Base-by-base conservation (phyloP, 2,329 filamentous ascomycete genomes). In the Clathrospora elynae region DNA sequence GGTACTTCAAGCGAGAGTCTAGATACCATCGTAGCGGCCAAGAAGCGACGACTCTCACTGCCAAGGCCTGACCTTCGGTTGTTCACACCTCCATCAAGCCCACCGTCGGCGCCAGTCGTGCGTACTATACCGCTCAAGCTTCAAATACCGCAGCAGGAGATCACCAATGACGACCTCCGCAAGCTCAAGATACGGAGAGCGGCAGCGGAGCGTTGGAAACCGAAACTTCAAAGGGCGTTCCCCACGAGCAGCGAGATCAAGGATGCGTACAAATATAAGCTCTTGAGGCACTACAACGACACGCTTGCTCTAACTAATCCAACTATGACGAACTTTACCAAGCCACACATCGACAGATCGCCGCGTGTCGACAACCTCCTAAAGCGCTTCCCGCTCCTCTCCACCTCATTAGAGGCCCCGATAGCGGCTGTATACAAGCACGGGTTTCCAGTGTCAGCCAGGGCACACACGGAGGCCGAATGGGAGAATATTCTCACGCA, bases 251-350 rank as follows among this genome's bases (percentile, higher is more conserved):
- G 19, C 9, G 57, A 62, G 36, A 53, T 61, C 17, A 54, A 38
- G 3, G 33, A 47, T 3, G 53, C 57, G 1, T 62, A 62, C 35
- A 35, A 38, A 2, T 35, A 50, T n/a, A 64, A 65, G 37, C 47
- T 60, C 6, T 50, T 61, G 48, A 42, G 59, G 7, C 60, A 65
- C 37, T 59, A 64, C 40, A 46, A 50, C 2, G 26, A 39, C 10
- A 9, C 35, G 4, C 24, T 11, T 13, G 14, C 25, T 13, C 7
- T 28, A 7, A n/a, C 28, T 2, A 32, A 23, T 13, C 7, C 30
- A 7, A n/a, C 28, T 2, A 32, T 30, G 5, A 13, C 43, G 16
- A 49, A 47, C 33, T 53, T 56, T 38, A 17, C 49, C 28, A 61
- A 42, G 26, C 59, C 60, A 1, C 25, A 5, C 1, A 59, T 61